Evolutionary conservation across 192 early-diverging fungal genomes (phyloP), one percentile per base, ranked within the genome.

Genomic region (Entomortierella chlamydospora): DNA sequence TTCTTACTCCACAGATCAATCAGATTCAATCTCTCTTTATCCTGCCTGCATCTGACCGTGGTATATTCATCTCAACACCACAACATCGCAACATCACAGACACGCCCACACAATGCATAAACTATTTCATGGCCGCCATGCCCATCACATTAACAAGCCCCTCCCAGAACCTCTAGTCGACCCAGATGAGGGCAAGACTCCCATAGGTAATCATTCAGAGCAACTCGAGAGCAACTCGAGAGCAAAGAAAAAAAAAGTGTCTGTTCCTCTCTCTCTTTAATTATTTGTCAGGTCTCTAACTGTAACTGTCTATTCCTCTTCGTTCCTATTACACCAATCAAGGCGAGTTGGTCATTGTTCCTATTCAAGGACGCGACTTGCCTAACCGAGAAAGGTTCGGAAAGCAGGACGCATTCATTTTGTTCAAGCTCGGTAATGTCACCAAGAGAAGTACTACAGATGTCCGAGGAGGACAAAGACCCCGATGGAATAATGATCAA

Each of bases 401-500:
- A 26, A 89, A 89, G 34, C 86, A 84, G 68, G 83, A 87, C 57
- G 86, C 87, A 2, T 89, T 87, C 49, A 83, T 81, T 41, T 64
- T 87, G 12, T 83, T 89, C 61, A 73, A 83, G 17, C 59, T 89
- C 6, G 86, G 79, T 33, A 85, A 84, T 52, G 74, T 71, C 42
- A 61, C 73, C 1, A 83, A 82, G 57, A 76, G 79, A 31, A 82
- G 81, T 13, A 83, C 77, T 28, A 86, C 87, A 4, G 86, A 87
- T 31, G 81, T 86, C n/a, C 70, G 86, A 17, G 87, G 87, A 52
- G 87, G 87, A 15, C 87, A 89, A 43, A 72, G 85, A 49, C 87
- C 87, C 13, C 49, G 77, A 23, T 89, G 87, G 87, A 79, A 79
- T 28, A 86, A 89, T 61, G 86, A 87, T 42, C 86, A 89, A 81